Percentiles rank a stretch among this genome's conserved stretches.
These are phyloP conservation scores for Balakata baccata DNA, from an alignment of 345 rosid species.

Conservation along the genomic window DNA sequence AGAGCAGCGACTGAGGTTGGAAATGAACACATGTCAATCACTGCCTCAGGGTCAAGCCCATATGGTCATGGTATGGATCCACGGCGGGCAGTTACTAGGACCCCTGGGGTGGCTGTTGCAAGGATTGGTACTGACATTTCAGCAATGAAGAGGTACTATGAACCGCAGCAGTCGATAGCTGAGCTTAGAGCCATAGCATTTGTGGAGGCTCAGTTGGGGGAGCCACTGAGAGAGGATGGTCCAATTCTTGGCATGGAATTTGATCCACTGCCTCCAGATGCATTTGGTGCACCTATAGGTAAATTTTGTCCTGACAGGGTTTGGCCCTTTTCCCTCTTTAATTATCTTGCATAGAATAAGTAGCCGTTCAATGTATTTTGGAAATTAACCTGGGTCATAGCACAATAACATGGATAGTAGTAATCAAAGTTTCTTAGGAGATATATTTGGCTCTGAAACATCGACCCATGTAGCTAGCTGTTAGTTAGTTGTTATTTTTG, in stretches of 20 bases:
- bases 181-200: slow-evolving; percentile 64
- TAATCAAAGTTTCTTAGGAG: not conserved
- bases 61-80: slow-evolving; percentile 40
- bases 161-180: slow-evolving; percentile 37
- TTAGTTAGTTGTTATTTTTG: not conserved
- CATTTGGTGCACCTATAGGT: slow-evolving; percentile 91
- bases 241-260: slow-evolving; percentile 92
- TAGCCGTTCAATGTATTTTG: not conserved
- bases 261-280: slow-evolving; percentile 95
- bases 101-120: slow-evolving; percentile 40
- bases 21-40: slow-evolving; percentile 31
- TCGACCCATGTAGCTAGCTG: not conserved
- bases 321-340: not conserved
- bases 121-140: slow-evolving; percentile 48
- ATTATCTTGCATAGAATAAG: not conserved
- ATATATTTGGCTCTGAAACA: not conserved
- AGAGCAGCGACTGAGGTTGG: slow-evolving; percentile 25
- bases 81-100: slow-evolving; percentile 29
- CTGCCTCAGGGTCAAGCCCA: slow-evolving; percentile 29
- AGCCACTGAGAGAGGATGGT: slow-evolving; percentile 75
- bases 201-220: slow-evolving; percentile 80
- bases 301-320: slow-evolving; percentile 3
- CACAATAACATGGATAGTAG: not conserved
- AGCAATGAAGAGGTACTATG: slow-evolving; percentile 48
- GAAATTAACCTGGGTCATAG: not conserved